A percentile compares a stretch with the other conserved stretches of the same genome.
Conservation (phyloP, 768 basidiomycete species). For the Russula abietina region DNA sequence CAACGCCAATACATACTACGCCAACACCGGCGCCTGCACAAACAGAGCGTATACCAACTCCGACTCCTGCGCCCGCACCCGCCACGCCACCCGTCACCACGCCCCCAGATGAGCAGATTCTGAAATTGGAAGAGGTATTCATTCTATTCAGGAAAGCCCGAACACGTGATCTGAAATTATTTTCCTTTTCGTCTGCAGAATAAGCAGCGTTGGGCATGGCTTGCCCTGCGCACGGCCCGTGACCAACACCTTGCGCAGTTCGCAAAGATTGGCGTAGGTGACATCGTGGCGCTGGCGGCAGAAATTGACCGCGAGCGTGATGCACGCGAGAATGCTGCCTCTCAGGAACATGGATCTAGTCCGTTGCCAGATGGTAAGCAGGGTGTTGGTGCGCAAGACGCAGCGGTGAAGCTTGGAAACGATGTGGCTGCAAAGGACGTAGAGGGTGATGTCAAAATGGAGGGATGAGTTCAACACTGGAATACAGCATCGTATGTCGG, state of each 20-base stretch:
- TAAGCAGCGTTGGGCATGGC: conserved; percentile 75
- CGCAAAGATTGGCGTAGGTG: conserved; percentile 75
- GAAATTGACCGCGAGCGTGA: conserved; percentile 35
- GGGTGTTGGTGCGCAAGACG: conserved; percentile 1
- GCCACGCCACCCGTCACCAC: conserved; percentile 24
- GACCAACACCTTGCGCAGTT: conserved; percentile 74
- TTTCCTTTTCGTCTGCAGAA: conserved; percentile 39
- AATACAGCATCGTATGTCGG: background rate
- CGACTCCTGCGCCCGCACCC: conserved; percentile 2
- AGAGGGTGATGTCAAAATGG: conserved; percentile 31
- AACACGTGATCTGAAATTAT: background rate
- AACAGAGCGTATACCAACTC: conserved; percentile 1
- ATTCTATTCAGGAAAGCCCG: background rate
- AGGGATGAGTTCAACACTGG: conserved; percentile 13
- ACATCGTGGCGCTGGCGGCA: conserved; percentile 40
- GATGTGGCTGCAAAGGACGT: conserved; percentile 19
- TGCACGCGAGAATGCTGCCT: conserved; percentile 31
- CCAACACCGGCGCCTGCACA: conserved; percentile 1
- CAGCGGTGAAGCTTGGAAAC: conserved; percentile 12
- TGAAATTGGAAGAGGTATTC: conserved; percentile 57
- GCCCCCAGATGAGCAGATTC: conserved; percentile 44
- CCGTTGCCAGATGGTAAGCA: conserved; percentile 10
- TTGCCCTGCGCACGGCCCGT: conserved; percentile 70
- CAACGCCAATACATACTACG: conserved; percentile 16
- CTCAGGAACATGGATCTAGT: conserved; percentile 28